These are phyloP conservation scores for Epichloe coenophiala DNA, from an alignment of 2,329 filamentous ascomycete genomes.

Conservation along the genomic window DNA sequence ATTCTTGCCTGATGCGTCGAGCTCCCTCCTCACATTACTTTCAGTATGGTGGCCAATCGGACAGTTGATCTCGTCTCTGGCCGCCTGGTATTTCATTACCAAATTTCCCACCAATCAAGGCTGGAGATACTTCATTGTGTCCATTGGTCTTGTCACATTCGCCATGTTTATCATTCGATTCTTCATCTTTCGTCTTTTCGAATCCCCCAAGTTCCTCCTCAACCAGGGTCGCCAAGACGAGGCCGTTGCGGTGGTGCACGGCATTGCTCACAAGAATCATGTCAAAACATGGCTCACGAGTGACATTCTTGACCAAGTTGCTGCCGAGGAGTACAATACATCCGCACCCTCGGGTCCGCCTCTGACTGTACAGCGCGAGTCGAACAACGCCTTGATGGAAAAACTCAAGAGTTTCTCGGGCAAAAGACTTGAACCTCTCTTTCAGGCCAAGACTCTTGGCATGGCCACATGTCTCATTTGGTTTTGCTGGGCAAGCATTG, in stretches of 20 bases:
- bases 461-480: constrained; percentile 46
- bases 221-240: constrained; percentile 64
- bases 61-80: constrained; percentile 56
- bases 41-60: constrained; percentile 81
- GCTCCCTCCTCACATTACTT: constrained; percentile 62
- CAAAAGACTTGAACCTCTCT: constrained; percentile 53
- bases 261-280: constrained; percentile 59
- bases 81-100: constrained; percentile 66
- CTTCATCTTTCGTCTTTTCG: constrained; percentile 68
- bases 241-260: constrained; percentile 67
- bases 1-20: constrained; percentile 64
- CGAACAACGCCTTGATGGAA: constrained; percentile 34
- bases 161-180: constrained; percentile 67
- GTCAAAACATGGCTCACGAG: constrained; percentile 64
- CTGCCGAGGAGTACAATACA: constrained; percentile 25
- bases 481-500: constrained; percentile 73
- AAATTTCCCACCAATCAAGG: constrained; percentile 55
- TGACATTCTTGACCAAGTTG: constrained; percentile 48
- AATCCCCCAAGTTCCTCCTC: constrained; percentile 75
- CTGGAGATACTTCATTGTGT: constrained; percentile 62
- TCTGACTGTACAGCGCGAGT: constrained; percentile 9
- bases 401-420: constrained; percentile 54
- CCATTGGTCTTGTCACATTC: constrained; percentile 60
- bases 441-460: constrained; percentile 38
- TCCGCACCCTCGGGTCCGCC: constrained; percentile 9